A percentile compares a stretch with the other conserved stretches of the same genome.
These are phyloP conservation scores for Pleurotus giganteus DNA, from an alignment of 768 basidiomycete species.

Conservation along the genomic window DNA sequence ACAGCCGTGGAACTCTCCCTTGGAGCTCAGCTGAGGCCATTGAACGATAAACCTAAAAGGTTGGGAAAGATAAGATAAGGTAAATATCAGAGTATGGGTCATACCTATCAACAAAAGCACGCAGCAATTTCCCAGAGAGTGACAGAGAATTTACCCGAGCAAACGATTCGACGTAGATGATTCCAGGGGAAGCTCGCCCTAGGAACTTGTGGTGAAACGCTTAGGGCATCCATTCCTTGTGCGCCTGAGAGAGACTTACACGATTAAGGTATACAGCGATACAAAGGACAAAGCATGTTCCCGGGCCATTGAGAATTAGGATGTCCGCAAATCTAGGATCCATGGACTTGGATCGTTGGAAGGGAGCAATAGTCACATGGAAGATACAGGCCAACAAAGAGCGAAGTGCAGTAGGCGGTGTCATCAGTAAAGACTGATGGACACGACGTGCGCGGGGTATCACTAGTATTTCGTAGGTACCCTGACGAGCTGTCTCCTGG, in stretches of 20 bases:
- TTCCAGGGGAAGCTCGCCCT: conserved; percentile 62
- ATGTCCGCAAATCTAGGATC: conserved; percentile 57
- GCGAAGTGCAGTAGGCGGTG: conserved; percentile 58
- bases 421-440: conserved; percentile 74
- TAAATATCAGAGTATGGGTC: conserved; percentile 14
- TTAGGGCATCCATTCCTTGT: not conserved
- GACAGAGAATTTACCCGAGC: conserved; percentile 82
- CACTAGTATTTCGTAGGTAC: conserved; percentile 48
- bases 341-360: conserved; percentile 25
- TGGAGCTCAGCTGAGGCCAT: conserved; percentile 63
- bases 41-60: conserved; percentile 78
- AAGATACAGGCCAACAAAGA: conserved; percentile 65
- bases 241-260: conserved; percentile 40
- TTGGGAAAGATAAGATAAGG: conserved; percentile 7
- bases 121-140: conserved; percentile 79
- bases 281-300: conserved; percentile 85
- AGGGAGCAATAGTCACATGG: conserved; percentile 54
- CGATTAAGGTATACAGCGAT: conserved; percentile 67
- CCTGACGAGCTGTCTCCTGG: conserved; percentile 5
- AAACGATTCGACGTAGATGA: conserved; percentile 93
- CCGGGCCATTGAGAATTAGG: conserved; percentile 91
- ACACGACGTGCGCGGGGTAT: conserved; percentile 89
- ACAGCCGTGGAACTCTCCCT: conserved; percentile 59
- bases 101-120: conserved; percentile 79
- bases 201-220: conserved; percentile 55